Conservation (phyloP, 345 rosid genomes). For the Anastatica hierochuntica region DNA sequence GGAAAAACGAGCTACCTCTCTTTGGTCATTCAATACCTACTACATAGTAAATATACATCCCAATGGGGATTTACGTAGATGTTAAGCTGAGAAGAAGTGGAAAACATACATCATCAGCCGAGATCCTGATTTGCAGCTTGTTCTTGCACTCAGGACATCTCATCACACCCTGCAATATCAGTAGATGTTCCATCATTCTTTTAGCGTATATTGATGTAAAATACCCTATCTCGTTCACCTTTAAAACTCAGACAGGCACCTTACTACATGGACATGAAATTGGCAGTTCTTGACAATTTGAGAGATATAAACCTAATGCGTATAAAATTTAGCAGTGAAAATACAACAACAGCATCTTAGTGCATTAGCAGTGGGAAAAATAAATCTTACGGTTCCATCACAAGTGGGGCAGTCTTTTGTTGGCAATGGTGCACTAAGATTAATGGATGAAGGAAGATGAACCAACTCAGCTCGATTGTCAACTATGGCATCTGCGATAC, state of each 20-base stretch:
- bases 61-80: slow-evolving; percentile 3
- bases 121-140: slow-evolving; percentile 74
- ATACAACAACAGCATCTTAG: not conserved
- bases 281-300: not conserved
- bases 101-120: slow-evolving; percentile 87
- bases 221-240: not conserved
- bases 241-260: not conserved
- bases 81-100: slow-evolving; percentile 15
- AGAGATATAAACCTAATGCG: slow-evolving; percentile 4
- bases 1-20: not conserved
- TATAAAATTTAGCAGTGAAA: not conserved
- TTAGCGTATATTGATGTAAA: not conserved
- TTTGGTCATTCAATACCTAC: slow-evolving; percentile 4
- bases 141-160: slow-evolving; percentile 83
- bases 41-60: slow-evolving; percentile 3
- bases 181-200: slow-evolving; percentile 6
- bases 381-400: slow-evolving; percentile 73
- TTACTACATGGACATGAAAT: not conserved
- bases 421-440: slow-evolving; percentile 63
- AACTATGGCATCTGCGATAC: slow-evolving; percentile 67
- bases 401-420: slow-evolving; percentile 82
- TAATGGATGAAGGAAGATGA: slow-evolving; percentile 67
- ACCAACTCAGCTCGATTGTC: slow-evolving; percentile 80
- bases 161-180: slow-evolving; percentile 70
- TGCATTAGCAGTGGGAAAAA: too few relatives aligned